Conservation (phyloP, 2,329 filamentous ascomycete species). For the Epichloe scottii region DNA sequence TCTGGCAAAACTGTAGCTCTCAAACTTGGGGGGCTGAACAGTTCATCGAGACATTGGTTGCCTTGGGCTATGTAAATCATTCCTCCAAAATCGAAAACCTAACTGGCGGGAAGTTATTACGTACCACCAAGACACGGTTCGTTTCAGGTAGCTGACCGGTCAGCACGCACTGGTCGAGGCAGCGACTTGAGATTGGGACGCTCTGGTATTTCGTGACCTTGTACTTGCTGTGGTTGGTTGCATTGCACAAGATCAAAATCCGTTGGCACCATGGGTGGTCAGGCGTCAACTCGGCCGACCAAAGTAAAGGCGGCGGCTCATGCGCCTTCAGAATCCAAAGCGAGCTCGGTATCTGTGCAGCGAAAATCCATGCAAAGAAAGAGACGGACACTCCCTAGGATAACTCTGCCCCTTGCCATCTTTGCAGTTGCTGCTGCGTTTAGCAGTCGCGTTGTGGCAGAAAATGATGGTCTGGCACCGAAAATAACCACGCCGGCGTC, state of each 20-base stretch:
- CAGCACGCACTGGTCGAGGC: background rate
- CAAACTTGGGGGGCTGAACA: background rate
- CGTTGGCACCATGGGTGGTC: background rate
- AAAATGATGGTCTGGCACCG: background rate
- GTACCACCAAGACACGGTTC: background rate
- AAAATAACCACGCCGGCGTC: background rate
- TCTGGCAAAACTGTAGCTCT: background rate
- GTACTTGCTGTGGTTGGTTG: background rate
- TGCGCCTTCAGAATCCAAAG: background rate
- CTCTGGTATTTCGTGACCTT: background rate
- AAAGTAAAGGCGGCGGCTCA: background rate
- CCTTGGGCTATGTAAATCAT: background rate
- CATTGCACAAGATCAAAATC: background rate
- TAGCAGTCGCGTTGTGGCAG: background rate
- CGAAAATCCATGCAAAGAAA: background rate
- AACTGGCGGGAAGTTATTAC: background rate
- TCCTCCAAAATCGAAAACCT: background rate
- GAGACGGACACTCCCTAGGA: background rate
- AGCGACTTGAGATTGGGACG: background rate
- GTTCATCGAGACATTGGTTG: background rate
- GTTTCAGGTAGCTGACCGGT: background rate
- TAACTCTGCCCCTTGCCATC: background rate
- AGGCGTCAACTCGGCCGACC: background rate
- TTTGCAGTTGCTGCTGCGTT: slow-evolving; percentile 1
- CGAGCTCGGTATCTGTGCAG: background rate